Evolutionary conservation across 2,329 filamentous ascomycete species (phyloP), one percentile per base, ranked within the genome.

Genomic region (Incumbomyces delicatus): DNA sequence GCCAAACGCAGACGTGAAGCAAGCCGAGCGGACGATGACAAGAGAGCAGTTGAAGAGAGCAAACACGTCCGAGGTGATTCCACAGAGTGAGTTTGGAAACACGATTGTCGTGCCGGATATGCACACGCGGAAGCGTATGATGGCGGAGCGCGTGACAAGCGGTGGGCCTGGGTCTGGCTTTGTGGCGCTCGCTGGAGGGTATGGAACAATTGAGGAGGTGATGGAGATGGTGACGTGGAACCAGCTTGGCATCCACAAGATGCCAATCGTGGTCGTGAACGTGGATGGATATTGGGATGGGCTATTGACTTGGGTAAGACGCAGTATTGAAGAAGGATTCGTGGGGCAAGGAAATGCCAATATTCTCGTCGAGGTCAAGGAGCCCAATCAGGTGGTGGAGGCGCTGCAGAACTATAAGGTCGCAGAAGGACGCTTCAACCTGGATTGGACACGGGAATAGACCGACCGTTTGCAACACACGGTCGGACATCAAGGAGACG

Each of bases 191-290:
- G 80, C 78, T 46, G 90, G 90, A 36, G 92, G 92, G 1, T 98
- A 90, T 65, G 92, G 92, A 16, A 98, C 92, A 2, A 76, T 96
- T 63, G 92, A 98, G 70, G 92, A 98, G 72, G 74, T 96, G 50
- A 89, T 95, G 74, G 92, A 98, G 74, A 75, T 98, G 62, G 88
- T 95, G 27, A 72, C 69, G 2, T 98, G 92, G 89, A 96, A 95
- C 66, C 92, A 96, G 70, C 69, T 98, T 41, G 90, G 92, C 1
- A 96, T 98, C 55, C 92, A 96, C 67, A 75, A 74, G 57, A 73
- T 76, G 41, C 85, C 84, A 2, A 81, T 96, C 38, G 81, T 90
- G 45, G 70, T 95, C 41, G 78, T 86, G 56, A 96, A 96, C 64
- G 75, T 95, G 20, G 81, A 89, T 46, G 87, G 88, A 0, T 96